Percentiles rank a stretch among this genome's conserved stretches.
These are phyloP conservation scores for Cytospora schulzeri DNA, from an alignment of 2,329 filamentous ascomycete species.

Conservation along the genomic window DNA sequence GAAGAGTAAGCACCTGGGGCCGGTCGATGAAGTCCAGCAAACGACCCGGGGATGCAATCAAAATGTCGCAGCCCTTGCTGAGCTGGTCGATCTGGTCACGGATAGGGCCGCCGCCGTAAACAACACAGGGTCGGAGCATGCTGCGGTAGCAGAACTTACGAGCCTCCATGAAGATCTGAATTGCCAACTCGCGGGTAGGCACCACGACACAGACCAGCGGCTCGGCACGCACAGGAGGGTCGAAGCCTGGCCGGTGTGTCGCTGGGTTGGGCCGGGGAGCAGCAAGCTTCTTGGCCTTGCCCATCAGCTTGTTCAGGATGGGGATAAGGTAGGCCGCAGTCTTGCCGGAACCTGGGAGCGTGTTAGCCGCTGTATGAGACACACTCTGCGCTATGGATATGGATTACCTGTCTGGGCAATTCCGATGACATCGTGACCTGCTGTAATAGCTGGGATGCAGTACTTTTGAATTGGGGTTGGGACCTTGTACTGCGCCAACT, in stretches of 20 bases:
- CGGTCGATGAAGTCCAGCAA: constrained; percentile 81
- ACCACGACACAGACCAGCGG: constrained; percentile 84
- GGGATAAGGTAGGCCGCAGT: constrained; percentile 92
- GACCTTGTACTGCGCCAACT: constrained; percentile 67
- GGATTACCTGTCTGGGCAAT: constrained; percentile 84
- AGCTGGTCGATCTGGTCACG: constrained; percentile 72
- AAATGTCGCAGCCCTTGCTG: constrained; percentile 80
- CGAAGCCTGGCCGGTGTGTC: constrained; percentile 52
- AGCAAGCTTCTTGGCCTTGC: constrained; percentile 86
- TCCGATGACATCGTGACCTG: constrained; percentile 80
- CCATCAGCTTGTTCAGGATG: constrained; percentile 88
- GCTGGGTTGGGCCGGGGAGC: constrained; percentile 71
- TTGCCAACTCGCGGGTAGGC: constrained; percentile 86
- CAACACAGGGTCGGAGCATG: constrained; percentile 88
- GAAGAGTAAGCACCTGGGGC: constrained; percentile 67
- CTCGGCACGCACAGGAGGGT: constrained; percentile 68
- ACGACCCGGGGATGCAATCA: constrained; percentile 86
- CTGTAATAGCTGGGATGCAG: constrained; percentile 76
- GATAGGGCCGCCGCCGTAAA: constrained; percentile 83
- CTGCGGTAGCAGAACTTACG: constrained; percentile 92
- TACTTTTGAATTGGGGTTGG: constrained; percentile 91
- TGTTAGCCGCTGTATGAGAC: background rate
- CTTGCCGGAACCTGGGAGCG: constrained; percentile 82
- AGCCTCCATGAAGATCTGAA: constrained; percentile 94
- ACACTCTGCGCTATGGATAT: background rate